These are phyloP conservation scores for Neofusicoccum sp. DNA, from an alignment of 2,329 filamentous ascomycete species.

Conservation along the genomic window DNA sequence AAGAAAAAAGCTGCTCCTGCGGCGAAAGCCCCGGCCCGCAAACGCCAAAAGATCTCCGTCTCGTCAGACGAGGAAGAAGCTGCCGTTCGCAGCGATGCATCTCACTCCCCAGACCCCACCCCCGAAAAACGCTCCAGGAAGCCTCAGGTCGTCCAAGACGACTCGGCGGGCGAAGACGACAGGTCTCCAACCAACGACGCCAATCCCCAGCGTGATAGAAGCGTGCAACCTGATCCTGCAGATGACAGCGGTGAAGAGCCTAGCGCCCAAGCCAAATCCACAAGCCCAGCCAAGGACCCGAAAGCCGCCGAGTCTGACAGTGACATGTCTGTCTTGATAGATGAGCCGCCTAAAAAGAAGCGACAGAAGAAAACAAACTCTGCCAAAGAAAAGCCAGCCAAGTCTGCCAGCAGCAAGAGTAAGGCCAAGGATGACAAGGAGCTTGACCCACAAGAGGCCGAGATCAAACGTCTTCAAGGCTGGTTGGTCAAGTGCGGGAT, in stretches of 20 bases:
- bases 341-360: constrained; percentile 64
- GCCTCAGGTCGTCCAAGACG: neutral
- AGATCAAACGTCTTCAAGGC: constrained; percentile 84
- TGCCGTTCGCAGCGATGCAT: constrained; percentile 17
- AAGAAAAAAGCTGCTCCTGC: constrained; percentile 31
- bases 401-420: constrained; percentile 21
- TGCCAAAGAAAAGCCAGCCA: constrained; percentile 27
- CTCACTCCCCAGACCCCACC: neutral
- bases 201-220: neutral
- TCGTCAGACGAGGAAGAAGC: constrained; percentile 28
- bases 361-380: constrained; percentile 38
- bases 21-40: constrained; percentile 31
- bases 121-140: constrained; percentile 18
- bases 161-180: neutral
- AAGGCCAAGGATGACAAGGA: constrained; percentile 44
- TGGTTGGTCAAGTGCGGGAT: constrained; percentile 89
- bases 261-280: neutral
- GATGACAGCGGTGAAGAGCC: constrained; percentile 1
- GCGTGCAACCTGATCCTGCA: neutral
- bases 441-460: constrained; percentile 65
- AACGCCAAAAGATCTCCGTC: constrained; percentile 29
- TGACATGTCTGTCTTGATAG: constrained; percentile 73
- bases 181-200: neutral
- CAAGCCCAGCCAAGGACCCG: neutral
- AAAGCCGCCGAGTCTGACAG: constrained; percentile 50